These are phyloP conservation scores for Coniochaeta sp. DNA, from an alignment of 2,329 filamentous ascomycete species.

Conservation along the genomic window DNA sequence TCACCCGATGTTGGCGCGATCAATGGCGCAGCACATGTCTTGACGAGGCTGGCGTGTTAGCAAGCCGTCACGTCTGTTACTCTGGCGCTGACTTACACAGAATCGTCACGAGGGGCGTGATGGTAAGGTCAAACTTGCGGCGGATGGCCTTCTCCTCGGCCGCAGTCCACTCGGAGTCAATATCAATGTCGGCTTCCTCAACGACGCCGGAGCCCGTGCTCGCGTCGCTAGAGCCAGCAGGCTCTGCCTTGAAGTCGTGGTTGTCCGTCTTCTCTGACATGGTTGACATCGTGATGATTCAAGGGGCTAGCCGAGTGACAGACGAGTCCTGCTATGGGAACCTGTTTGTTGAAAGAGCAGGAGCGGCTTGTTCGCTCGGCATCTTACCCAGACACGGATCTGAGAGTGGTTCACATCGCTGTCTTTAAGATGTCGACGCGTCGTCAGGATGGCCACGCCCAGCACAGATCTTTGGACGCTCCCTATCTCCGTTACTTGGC, in stretches of 20 bases:
- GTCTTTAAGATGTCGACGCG: not conserved
- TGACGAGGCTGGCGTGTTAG: not conserved
- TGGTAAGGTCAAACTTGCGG: constrained; percentile 6
- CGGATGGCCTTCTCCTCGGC: constrained; percentile 6
- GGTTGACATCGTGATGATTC: constrained; percentile 2
- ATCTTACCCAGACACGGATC: not conserved
- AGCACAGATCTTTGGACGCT: not conserved
- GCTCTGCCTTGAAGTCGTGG: constrained; percentile 3
- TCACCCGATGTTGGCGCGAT: constrained; percentile 6
- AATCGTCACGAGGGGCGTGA: constrained; percentile 4
- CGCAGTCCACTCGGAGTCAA: constrained; percentile 3
- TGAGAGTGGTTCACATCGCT: not conserved
- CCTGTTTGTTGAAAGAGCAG: not conserved
- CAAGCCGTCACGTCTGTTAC: not conserved
- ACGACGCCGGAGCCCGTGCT: constrained; percentile 2
- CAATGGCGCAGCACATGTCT: constrained; percentile 7
- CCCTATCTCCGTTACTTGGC: not conserved
- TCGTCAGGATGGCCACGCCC: not conserved
- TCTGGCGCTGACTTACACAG: constrained; percentile 2
- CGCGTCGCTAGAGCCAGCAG: constrained; percentile 2
- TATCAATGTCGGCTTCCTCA: not conserved
- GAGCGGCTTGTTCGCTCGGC: not conserved
- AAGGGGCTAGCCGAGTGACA: not conserved
- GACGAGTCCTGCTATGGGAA: not conserved
- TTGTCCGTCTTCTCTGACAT: constrained; percentile 3